Evolutionary conservation across 108 stramenopile species (phyloP), one percentile per base, ranked within the genome.

Genomic region (Conticribra weissflogii): DNA sequence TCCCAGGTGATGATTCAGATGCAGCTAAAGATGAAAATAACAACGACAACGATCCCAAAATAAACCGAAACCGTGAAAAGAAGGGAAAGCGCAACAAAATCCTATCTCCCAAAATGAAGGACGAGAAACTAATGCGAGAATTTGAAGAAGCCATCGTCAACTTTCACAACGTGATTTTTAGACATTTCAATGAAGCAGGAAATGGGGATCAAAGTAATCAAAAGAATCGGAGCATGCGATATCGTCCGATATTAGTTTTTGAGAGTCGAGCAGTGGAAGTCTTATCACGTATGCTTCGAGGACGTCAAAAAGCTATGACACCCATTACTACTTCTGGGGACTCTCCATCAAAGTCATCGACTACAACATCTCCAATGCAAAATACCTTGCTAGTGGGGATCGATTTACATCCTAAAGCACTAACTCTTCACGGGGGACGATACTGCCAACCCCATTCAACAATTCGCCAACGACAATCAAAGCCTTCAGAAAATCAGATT

Each of bases 351-450:
- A 24, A 2, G 27, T 24, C 18, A 36, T 54, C 52, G 23, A 2
- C 59, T 59, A 36, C 28, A 46, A 16, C 29, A 28, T 12, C 36
- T 41, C 12, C 36, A 41, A 9, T 41, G 36, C 5, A 5, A 41
- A 41, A 41, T 5, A 19, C 52, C 23, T 36, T 51, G 5, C 41
- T 76, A 2, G 48, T 76, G 14, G 79, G 69, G 15, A 64, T 81
- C 9, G 79, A 81, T 70, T 64, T 81, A 44, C 78, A 79, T 53
- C 66, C 66, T 1, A 19, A 68, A 29, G 78, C 78, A 28, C 59
- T 79, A 30, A 79, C 72, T 18, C 78, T 79, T 46, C 21, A 60
- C 0, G 79, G 78, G 15, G 59, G 41, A 9, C 32, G 50, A 36
- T 30, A 23, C 12, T 5, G 23, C 50, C 15, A 8, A 51, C 18